Evolutionary conservation across 306 rosid genomes (phyloP), one percentile per base, ranked within the genome.

Genomic region (Canavalia gladiata): DNA sequence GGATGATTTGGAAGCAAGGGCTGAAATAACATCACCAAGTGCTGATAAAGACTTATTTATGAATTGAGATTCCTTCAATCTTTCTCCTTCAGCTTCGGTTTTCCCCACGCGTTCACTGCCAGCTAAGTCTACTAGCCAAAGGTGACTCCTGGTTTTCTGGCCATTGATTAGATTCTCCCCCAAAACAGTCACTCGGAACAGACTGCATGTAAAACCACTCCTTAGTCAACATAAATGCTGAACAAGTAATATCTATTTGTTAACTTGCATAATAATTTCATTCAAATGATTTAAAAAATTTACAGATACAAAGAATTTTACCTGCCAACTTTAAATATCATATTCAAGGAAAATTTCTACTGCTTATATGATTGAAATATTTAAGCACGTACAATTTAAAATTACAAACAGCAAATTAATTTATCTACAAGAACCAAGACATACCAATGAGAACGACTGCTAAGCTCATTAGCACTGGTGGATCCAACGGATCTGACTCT

Each of bases 381-480:
- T 70, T 18, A 47, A 43, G 37, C 51, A 50, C 18, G 39, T 47
- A 49, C 47, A 49, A 29, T 71, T 0, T 2, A 9, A 46, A 9
- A 12, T 7, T 1, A 55, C 7, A 72, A 50, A 35, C 47, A 57
- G 25, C 54, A 13, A 77, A 47, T 42, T 1, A 34, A 46, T 4
- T 58, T 18, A 39, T 75, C 58, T 6, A 37, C 3, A 71, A 29
- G 58, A 67, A 58, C 25, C 31, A 12, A 80, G 82, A 59, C 45
- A 55, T 87, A 92, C 98, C 98, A 89, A 88, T 95, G 98, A 83
- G 98, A 95, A 33, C 98, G 97, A 68, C 98, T 95, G 91, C 98
- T 95, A 64, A 87, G 88, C 90, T 92, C 97, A 74, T 95, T 95
- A 41, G 95, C 95, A 83, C 87, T 72, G 59, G 98, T 95, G 73